Evolutionary conservation across 2,329 filamentous ascomycete genomes (phyloP).

Genomic region (Stagonosporopsis cucurbitacearum): DNA sequence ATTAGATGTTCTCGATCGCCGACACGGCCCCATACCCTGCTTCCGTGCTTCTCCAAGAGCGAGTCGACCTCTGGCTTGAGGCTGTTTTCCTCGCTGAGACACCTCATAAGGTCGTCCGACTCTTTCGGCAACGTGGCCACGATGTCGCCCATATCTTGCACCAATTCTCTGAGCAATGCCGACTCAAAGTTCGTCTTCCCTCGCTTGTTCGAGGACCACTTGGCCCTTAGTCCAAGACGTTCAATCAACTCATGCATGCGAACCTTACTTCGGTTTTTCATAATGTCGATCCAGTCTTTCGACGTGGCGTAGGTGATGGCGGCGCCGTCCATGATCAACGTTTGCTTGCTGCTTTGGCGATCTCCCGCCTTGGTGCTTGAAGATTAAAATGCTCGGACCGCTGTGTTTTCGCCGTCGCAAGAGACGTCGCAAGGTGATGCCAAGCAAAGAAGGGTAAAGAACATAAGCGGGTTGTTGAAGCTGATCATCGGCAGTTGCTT

Average conservation of each 20-base stretch:
- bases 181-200: slow-evolving; percentile 48
- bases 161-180: slow-evolving; percentile 41
- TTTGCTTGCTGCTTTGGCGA: slow-evolving; percentile 17
- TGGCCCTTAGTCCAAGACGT: slow-evolving; percentile 42
- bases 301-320: slow-evolving; percentile 40
- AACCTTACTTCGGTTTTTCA: slow-evolving; percentile 45
- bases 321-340: slow-evolving; percentile 31
- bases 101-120: slow-evolving; percentile 39
- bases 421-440: slow-evolving; percentile 1
- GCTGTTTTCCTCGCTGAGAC: slow-evolving; percentile 38
- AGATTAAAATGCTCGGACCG: neutral
- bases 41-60: slow-evolving; percentile 42
- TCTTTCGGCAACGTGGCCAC: slow-evolving; percentile 44
- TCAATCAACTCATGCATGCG: slow-evolving; percentile 49
- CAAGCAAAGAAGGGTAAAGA: slow-evolving; percentile 4
- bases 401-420: neutral
- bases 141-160: slow-evolving; percentile 44
- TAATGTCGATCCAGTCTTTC: slow-evolving; percentile 48
- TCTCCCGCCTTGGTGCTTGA: neutral
- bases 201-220: slow-evolving; percentile 48
- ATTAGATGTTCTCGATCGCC: slow-evolving; percentile 44
- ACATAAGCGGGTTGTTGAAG: slow-evolving; percentile 4
- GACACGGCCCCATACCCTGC: slow-evolving; percentile 41
- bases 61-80: slow-evolving; percentile 39
- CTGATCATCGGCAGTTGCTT: slow-evolving; percentile 8